Conservation (phyloP, 1,139 yeast species). For the Diutina ranongensis region DNA sequence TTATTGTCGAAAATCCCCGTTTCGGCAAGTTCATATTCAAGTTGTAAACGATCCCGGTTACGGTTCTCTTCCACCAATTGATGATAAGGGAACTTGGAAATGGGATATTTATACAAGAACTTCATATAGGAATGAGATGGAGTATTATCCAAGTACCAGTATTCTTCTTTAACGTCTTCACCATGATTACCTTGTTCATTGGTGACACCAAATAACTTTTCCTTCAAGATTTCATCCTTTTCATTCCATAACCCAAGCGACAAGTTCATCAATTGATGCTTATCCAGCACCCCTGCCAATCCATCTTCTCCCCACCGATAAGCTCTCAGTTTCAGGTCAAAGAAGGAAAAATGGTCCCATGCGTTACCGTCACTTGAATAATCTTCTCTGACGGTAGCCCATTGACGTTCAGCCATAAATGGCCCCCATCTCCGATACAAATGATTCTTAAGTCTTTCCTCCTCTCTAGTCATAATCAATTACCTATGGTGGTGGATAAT, state of each 20-base stretch:
- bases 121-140: constrained; percentile 94
- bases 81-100: constrained; percentile 70
- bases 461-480: not conserved
- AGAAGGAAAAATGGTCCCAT: constrained; percentile 86
- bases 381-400: constrained; percentile 95
- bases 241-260: constrained; percentile 90
- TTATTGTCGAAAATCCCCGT: constrained; percentile 70
- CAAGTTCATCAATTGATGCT: constrained; percentile 68
- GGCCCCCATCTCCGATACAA: constrained; percentile 83
- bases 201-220: constrained; percentile 79
- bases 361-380: constrained; percentile 85
- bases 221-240: constrained; percentile 76
- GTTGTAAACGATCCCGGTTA: constrained; percentile 49
- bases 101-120: constrained; percentile 88
- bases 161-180: constrained; percentile 80
- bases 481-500: too few relatives aligned
- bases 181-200: constrained; percentile 95
- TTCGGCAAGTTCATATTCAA: constrained; percentile 64
- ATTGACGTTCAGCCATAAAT: constrained; percentile 79
- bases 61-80: constrained; percentile 62
- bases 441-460: not conserved
- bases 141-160: constrained; percentile 79
- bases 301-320: constrained; percentile 98
- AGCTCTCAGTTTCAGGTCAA: constrained; percentile 71
- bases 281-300: constrained; percentile 81